Base-by-base conservation (phyloP, 1,139 yeast species). In the Blastobotrys petasosporus region DNA sequence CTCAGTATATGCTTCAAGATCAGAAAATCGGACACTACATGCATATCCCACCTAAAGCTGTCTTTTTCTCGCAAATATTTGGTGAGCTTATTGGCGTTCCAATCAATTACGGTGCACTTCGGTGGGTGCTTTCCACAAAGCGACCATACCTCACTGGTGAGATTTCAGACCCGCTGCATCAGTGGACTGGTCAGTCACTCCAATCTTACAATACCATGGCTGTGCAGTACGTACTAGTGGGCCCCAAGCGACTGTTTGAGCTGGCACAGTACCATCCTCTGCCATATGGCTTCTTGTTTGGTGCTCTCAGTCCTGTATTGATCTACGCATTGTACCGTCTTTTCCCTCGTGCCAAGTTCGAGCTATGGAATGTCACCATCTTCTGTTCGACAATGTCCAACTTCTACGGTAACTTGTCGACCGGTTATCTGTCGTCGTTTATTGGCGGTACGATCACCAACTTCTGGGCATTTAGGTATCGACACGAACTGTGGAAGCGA, bases 11-110 rank as follows among this genome's bases (percentile, higher is more conserved):
- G 75, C 61, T 75, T 37, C 58, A 71, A 10, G 73, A 74, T 53
- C 74, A 74, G 58, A 76, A 76, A 55, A 55, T 71, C 65, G 80
- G 73, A 2, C 80, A 75, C 58, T 76, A 76, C 55, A 63, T 71
- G 29, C 74, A 72, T 52, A 60, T 76, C 40, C 76, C 80, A 8
- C 80, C 80, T 41, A 63, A 73, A 53, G 75, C 80, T 1, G 57
- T 76, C 50, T 76, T 75, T 62, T 66, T 79, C 54, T 69, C 72
- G 28, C 80, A 76, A 60, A 53, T 75, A 46, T 51, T 74, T 29
- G 70, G 80, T 1, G 48, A 43, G 33, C 20, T 43, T 12, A 43
- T 43, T 17, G 46, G 46, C 8, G 33, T 43, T 13, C 46, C 46
- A 15, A 38, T 43, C 31, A 43, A 43, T 15, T 43, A 43, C 33